Base-by-base conservation (phyloP, 2,329 filamentous ascomycete genomes). In the Trichoderma sp. region DNA sequence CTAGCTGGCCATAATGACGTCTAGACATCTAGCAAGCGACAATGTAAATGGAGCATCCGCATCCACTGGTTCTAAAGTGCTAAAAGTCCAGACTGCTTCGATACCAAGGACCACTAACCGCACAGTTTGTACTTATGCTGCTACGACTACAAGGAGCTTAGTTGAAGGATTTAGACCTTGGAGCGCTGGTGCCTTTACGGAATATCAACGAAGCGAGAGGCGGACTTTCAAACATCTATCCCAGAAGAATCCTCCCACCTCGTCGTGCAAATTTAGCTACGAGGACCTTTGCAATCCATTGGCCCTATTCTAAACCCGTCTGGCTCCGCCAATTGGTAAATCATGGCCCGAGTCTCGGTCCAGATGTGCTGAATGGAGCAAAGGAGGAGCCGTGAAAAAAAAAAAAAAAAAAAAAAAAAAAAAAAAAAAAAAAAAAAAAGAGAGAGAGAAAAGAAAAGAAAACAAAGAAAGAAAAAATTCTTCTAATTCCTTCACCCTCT, bases 281-380 rank as follows among this genome's bases (percentile, higher is more conserved):
- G 19, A n/a, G 40, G 8, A 43, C n/a, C 47, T 35, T 31, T 27
- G 14, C 33, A 57, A 27, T 37, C 40, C 10, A 40, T 58, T 58
- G 63, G 63, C 53, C 29, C 53, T 66, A 57, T 35, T 19, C 53
- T 13, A 27, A 49, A 35, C 56, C 56, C 43, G 43, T 49, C 56
- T 60, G 19, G 55, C 56, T 60, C 56, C 56, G 64, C 64, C 56
- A 68, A 60, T 68, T 68, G 27, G 55, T 31, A 35, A 31, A 59
- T 56, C 66, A 47, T 61, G 57, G 57, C 57, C 58, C 57, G 19
- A 57, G 49, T 62, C 57, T 62, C 57, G 66, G 66, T 59, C 66
- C 53, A 66, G 37, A 24, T 53, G 29, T 35, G 21, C 53, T 66
- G 37, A 58, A 66, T 66, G 63, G 63, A 49, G 63, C 56, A 66